Base-by-base conservation (phyloP, 306 rosid genomes). In the Medicago lupulina region DNA sequence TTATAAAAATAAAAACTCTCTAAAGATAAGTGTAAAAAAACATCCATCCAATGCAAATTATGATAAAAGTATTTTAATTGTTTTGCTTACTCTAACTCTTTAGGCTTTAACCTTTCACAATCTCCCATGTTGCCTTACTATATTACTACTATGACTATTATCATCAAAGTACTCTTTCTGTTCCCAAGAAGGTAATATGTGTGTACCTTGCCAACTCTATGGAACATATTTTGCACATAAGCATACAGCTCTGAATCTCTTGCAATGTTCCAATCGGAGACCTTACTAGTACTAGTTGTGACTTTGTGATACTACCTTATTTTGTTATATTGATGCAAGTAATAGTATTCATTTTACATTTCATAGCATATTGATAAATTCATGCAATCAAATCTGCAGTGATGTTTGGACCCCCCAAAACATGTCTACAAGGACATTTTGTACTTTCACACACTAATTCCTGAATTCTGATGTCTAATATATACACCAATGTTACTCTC, bases 241-340 rank as follows among this genome's bases (percentile, higher is more conserved):
- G 69, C 81, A 79, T 76, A 73, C 75, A 89, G 83, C 98, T 84
- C 96, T 84, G 92, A 93, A 91, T 80, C 87, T 82, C 88, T 91
- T 88, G 88, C 82, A 63, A 77, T 91, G 87, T 89, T 85, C 62
- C 79, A 81, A 75, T 75, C 73, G 2, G 6, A 70, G 69, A 67
- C 71, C 82, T 70, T 50, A 50, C 71, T 15, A 23, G 39, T 59
- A 69, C 41, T 59, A 75, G 2, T 41, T 65, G 14, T 46, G 41
- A 60, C 4, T 55, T 19, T 19, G 34, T 55, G 34, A 55, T 19
- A 55, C 34, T 40, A 64, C 40, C 5, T 46, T 69, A 43, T 43
- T 70, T 74, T 74, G 59, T 64, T 75, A 57, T 34, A 21, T 81
- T 62, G 34, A 59, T 74, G 50, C 80, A 80, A 38, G 14, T 15